Evolutionary conservation across 2,329 filamentous ascomycete species (phyloP), one percentile per base, ranked within the genome.

Genomic region (Penicillium sp.): DNA sequence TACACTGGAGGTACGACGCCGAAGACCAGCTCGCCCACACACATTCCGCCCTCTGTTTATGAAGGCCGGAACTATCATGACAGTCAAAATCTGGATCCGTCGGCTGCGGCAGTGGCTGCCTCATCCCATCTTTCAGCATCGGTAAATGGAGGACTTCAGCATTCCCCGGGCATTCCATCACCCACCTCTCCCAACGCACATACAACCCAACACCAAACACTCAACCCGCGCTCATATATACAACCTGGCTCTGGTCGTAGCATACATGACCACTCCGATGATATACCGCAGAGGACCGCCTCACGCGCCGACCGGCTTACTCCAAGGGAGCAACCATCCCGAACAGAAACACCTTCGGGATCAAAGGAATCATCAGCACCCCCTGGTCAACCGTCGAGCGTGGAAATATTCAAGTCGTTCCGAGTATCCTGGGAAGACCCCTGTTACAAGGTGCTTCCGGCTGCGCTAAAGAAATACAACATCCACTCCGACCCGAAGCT

Each of bases 391-490:
- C 75, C 76, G 7, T 76, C 76, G 16, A 79, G 77, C 41, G 93
- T 97, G 60, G 95, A 99, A 76, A 97, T 99, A 60, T 98, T 98
- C 87, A 99, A 99, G 76, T 96, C 91, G 1, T 99, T 99, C 84
- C 89, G 94, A 40, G 95, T 99, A 62, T 95, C 91, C 73, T 96
- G 98, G 85, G 95, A 99, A 67, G 95, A 99, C 71, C 95, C 95
- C 2, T 99, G 95, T 79, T 90, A 96, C 80, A 97, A 97, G 75
- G 95, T 99, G 31, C 83, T 99, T 2, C 95, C 95, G 1, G 95
- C 96, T 16, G 95, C 95, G 2, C 84, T 99, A 18, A 96, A 96
- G 74, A 96, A 97, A 75, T 99, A 99, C 79, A 95, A 98, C 73
- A 99, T 99, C 80, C 94, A 96, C 66, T 94, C 93, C 22, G 94